Percentiles rank a stretch among this genome's conserved stretches.
phyloP scores from a whole-genome alignment of 345 rosid genomes.

The Eucalyptus leucophloia region DNA sequence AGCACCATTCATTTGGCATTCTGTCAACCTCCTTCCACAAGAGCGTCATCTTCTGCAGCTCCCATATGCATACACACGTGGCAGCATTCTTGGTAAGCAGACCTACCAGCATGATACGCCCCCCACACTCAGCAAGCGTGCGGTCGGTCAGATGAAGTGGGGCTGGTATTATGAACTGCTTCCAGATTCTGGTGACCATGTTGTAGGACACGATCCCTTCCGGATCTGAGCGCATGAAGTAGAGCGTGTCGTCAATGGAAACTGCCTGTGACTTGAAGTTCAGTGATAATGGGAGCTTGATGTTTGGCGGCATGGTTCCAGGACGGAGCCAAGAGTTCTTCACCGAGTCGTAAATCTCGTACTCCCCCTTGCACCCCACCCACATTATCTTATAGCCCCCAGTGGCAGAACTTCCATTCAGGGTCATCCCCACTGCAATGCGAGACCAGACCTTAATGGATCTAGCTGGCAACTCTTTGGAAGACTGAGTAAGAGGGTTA shows the following conservation, averaged over 20 bases:
- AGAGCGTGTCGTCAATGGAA: slow-evolving; percentile 41
- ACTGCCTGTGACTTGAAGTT: slow-evolving; percentile 91
- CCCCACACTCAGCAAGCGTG: slow-evolving; percentile 82
- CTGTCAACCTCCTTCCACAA: slow-evolving; percentile 99
- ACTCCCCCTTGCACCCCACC: slow-evolving; percentile 94
- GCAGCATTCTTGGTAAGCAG: slow-evolving; percentile 91
- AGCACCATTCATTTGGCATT: slow-evolving; percentile 99
- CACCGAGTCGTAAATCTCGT: slow-evolving; percentile 78
- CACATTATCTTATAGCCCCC: slow-evolving; percentile 77
- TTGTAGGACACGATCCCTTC: slow-evolving; percentile 83
- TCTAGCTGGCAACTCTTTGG: slow-evolving; percentile 80
- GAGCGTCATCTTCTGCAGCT: slow-evolving; percentile 98
- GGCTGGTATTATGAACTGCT: slow-evolving; percentile 63
- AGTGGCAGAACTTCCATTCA: slow-evolving; percentile 37
- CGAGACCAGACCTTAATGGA: slow-evolving; percentile 90
- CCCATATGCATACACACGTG: slow-evolving; percentile 97
- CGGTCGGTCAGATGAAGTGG: slow-evolving; percentile 73
- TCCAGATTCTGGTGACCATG: slow-evolving; percentile 69
- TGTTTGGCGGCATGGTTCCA: slow-evolving; percentile 61
- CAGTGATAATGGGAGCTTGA: slow-evolving; percentile 69
- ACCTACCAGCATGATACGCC: slow-evolving; percentile 85
- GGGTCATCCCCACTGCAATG: slow-evolving; percentile 85
- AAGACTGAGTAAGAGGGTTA: slow-evolving; percentile 82
- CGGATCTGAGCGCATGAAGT: slow-evolving; percentile 90
- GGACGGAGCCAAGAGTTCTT: slow-evolving; percentile 62